Base-by-base conservation (phyloP, 2,329 filamentous ascomycete genomes). In the Sporothrix sp. region DNA sequence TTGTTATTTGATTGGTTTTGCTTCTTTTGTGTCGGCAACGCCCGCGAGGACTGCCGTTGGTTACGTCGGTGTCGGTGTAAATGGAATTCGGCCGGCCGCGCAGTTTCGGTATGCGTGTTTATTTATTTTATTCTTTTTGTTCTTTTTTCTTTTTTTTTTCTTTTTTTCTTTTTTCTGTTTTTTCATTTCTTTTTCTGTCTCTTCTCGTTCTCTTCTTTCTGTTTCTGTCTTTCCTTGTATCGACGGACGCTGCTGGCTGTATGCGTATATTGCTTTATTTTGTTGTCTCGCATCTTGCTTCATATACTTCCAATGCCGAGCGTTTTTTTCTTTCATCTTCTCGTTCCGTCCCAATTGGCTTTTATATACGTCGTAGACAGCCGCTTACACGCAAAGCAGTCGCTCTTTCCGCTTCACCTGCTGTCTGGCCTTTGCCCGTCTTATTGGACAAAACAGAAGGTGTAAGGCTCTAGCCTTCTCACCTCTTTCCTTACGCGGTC, bases 391-490 rank as follows among this genome's bases (percentile, higher is more conserved):
- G n/a, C n/a, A n/a, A n/a, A n/a, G n/a, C n/a, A n/a, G n/a, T n/a
- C n/a, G n/a, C n/a, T 39, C 30, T 37, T 38, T 38, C 25, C 32
- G 21, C 28, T 42, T 42, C 21, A 18, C 30, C 2, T 25, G 16
- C 33, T 35, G 11, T 42, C 10, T 28, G 25, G 10, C 10, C 25
- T 14, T 21, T 23, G 20, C 43, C 33, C 25, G 21, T 23, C 33
- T n/a, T 14, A 13, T 45, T 44, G 21, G 33, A 37, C 23, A 16
- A 48, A 47, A 16, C 33, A 47, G 44, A 36, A 47, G 25, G 46
- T 18, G 36, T 28, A 25, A 48, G 46, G 46, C 46, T 48, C 25
- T 20, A 40, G 36, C 46, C 36, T 39, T 37, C 27, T 36, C 23
- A 13, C 8, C 9, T 37, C 21, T 37, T 33, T 37, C 43, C 21